Base-by-base conservation (phyloP, 2,329 filamentous ascomycete genomes). In the Monosporascus sp. region DNA sequence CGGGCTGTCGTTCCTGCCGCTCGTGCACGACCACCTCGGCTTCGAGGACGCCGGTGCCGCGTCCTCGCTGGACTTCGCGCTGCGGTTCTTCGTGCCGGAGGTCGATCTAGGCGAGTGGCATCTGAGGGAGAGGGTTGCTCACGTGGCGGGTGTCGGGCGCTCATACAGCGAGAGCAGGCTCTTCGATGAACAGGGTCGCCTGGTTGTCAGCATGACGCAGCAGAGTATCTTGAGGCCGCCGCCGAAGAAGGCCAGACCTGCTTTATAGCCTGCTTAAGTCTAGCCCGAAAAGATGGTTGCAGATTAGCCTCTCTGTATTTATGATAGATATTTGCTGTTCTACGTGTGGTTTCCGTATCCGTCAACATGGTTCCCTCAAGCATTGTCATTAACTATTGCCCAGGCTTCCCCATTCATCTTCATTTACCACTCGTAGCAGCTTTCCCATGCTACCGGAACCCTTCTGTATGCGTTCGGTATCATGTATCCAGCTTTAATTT, bases 161-260 rank as follows among this genome's bases (percentile, higher is more conserved):
- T 72, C 74, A 2, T 80, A 70, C 60, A 65, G 66, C 1, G 77
- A 80, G 63, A 64, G 60, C 0, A 68, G 72, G 52, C 44, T 81
- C 3, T 80, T 70, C 69, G 71, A 79, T 60, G 64, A 67, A 50
- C 51, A 68, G 37, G 76, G 77, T 0, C 70, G 64, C 41, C 58
- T 78, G 57, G 63, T 80, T 1, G 77, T 75, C 15, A 68, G 60
- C 44, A 77, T 78, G 72, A 76, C 71, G 9, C 77, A 80, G 65
- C 74, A 78, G 65, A 68, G 62, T 6, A 72, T 72, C 36, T 50
- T 72, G 58, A 50, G 70, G 45, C 57, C 61, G 5, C 56, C 36
- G 34, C 55, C 50, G 48, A 15, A 20, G 48, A 15, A 20, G 22
- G 31, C n/a, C 2, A 54, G 51, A 14, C n/a, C 39, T 24, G 39